Conservation (phyloP, 768 basidiomycete species). For the Tricholoma sp. region DNA sequence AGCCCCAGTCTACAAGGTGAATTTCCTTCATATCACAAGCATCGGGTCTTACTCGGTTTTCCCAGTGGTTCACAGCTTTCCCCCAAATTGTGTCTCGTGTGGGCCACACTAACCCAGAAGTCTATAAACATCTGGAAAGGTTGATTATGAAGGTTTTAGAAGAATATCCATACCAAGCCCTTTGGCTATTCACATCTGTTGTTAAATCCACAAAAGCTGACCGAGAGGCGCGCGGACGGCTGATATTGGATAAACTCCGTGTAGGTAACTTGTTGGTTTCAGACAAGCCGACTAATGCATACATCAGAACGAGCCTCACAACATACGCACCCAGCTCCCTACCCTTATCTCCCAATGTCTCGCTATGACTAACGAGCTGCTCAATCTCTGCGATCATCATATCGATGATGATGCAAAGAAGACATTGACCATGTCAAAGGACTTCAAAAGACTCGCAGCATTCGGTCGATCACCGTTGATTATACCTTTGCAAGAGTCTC, state of each 20-base stretch:
- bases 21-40: slow-evolving; percentile 5
- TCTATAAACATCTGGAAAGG: slow-evolving; percentile 52
- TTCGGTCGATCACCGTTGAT: slow-evolving; percentile 67
- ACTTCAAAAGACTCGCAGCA: slow-evolving; percentile 50
- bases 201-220: slow-evolving; percentile 73
- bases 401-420: slow-evolving; percentile 35
- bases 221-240: slow-evolving; percentile 54
- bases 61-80: slow-evolving; percentile 91
- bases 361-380: slow-evolving; percentile 63
- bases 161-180: slow-evolving; percentile 82
- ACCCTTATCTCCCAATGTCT: slow-evolving; percentile 49
- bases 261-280: slow-evolving; percentile 31
- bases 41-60: slow-evolving; percentile 4
- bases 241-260: slow-evolving; percentile 52
- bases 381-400: slow-evolving; percentile 57
- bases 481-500: slow-evolving; percentile 88
- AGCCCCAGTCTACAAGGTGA: slow-evolving; percentile 77
- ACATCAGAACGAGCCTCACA: slow-evolving; percentile 40
- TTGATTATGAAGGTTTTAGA: slow-evolving; percentile 73
- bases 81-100: slow-evolving; percentile 96
- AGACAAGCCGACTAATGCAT: background rate
- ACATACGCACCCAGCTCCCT: slow-evolving; percentile 36
- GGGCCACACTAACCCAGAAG: slow-evolving; percentile 60
- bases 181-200: slow-evolving; percentile 91
- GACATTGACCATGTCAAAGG: slow-evolving; percentile 44